Evolutionary conservation across 768 basidiomycete species (phyloP).

Genomic region (Trametes cinnabarina): DNA sequence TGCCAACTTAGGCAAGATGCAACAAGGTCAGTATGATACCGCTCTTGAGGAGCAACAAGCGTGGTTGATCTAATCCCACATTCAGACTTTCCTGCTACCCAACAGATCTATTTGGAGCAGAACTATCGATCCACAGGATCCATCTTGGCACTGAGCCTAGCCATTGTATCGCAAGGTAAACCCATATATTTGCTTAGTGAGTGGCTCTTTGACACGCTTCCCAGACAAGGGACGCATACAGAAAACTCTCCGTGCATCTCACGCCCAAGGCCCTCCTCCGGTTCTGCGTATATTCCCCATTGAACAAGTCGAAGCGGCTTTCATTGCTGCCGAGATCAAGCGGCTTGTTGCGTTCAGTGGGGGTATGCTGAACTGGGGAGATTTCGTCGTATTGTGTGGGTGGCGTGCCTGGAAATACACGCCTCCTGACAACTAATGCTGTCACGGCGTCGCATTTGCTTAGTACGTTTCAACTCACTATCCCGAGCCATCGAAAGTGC

Average conservation of each 20-base stretch:
- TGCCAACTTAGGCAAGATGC: slow-evolving; percentile 72
- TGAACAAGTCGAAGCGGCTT: slow-evolving; percentile 65
- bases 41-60: background rate
- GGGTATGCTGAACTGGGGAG: slow-evolving; percentile 65
- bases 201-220: background rate
- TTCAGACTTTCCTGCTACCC: slow-evolving; percentile 63
- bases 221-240: slow-evolving; percentile 72
- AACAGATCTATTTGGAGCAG: slow-evolving; percentile 75
- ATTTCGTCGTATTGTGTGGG: slow-evolving; percentile 83
- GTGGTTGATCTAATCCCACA: background rate
- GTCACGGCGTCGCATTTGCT: background rate
- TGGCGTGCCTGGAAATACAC: too few relatives aligned
- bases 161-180: slow-evolving; percentile 80
- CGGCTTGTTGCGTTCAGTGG: slow-evolving; percentile 72
- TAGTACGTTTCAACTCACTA: slow-evolving; percentile 80
- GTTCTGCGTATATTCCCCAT: slow-evolving; percentile 50
- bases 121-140: slow-evolving; percentile 84
- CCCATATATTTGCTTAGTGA: background rate
- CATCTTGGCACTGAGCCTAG: slow-evolving; percentile 69
- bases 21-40: slow-evolving; percentile 41
- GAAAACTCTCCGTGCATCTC: slow-evolving; percentile 70
- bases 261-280: slow-evolving; percentile 60
- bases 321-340: slow-evolving; percentile 77
- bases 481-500: slow-evolving; percentile 74
- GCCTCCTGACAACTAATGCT: background rate